These are phyloP conservation scores for Lentinula detonsa DNA, from an alignment of 768 basidiomycete species.

Conservation along the genomic window DNA sequence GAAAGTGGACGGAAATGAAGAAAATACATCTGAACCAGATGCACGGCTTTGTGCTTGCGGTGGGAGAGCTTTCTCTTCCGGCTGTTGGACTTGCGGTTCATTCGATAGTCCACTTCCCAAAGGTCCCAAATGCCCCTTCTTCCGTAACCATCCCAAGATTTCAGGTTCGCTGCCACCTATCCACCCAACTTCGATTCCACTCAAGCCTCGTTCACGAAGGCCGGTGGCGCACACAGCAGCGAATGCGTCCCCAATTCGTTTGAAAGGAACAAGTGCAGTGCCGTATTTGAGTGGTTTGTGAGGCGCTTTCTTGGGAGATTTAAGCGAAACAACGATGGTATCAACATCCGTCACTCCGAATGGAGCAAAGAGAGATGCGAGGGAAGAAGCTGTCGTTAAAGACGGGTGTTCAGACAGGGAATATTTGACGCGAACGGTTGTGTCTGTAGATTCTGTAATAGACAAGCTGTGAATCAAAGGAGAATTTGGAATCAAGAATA, in stretches of 20 bases:
- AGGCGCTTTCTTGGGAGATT: constrained; percentile 48
- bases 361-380: constrained; percentile 45
- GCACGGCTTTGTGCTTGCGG: constrained; percentile 24
- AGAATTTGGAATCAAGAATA: background rate
- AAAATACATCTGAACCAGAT: constrained; percentile 34
- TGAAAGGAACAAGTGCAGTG: constrained; percentile 72
- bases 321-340: constrained; percentile 65
- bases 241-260: constrained; percentile 71
- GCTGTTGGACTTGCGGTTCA: background rate
- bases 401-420: constrained; percentile 48
- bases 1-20: constrained; percentile 57
- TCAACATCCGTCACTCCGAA: constrained; percentile 62
- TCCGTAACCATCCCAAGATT: constrained; percentile 67
- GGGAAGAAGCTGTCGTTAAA: constrained; percentile 44
- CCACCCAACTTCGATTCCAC: constrained; percentile 68
- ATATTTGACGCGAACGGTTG: constrained; percentile 72
- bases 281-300: constrained; percentile 58
- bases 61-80: constrained; percentile 16
- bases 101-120: constrained; percentile 10
- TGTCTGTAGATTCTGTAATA: constrained; percentile 53
- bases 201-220: constrained; percentile 42
- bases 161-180: constrained; percentile 69
- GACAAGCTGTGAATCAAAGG: constrained; percentile 5
- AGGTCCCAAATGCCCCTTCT: constrained; percentile 56
- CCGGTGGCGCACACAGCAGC: constrained; percentile 63